Evolutionary conservation across 306 rosid species (phyloP), one percentile per base, ranked within the genome.

Genomic region (Arachis stenosperma): DNA sequence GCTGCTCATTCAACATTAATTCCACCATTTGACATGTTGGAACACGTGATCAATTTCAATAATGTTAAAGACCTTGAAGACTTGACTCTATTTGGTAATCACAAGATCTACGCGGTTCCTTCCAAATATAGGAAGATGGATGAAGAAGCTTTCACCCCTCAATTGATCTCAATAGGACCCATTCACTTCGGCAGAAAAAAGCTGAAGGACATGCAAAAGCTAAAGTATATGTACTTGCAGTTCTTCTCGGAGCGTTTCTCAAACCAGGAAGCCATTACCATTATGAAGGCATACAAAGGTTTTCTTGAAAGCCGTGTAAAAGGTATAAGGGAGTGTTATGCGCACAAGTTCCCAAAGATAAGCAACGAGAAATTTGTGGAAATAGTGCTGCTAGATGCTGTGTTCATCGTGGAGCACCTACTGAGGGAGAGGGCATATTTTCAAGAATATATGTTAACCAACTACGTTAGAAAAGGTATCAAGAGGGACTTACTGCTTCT

Each of bases 121-220:
- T 8, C 60, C 14, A 81, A 37, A 47, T 83, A 84, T 47, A 81
- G 79, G 5, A 47, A 77, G 44, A 80, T 71, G 30, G 79, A 84
- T 3, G 55, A 44, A 1, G 76, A 53, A 13, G 69, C 80, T 1
- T 86, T 69, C 64, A 78, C 86, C 39, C 90, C 87, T 48, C 76
- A 63, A 10, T 27, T 78, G 8, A 41, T 83, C 30, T 86, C 90
- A 39, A 86, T 86, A 11, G 90, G 90, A 59, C 88, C 82, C 48
- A 22, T 78, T 8, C 88, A 83, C 75, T 15, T 73, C 12, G 62
- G 62, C 3, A 75, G 73, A 3, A 7, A 27, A 17, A 22, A 72
- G 6, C 74, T 78, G 7, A 4, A 42, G 51, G 75, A 73, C 17
- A 83, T 83, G 90, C 75, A 86, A 27, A 27, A 5, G 33, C 67